A percentile compares a stretch with the other conserved stretches of the same genome.
These are phyloP conservation scores for Alloteropsis angusta DNA, from an alignment of 202 grass and related monocot genomes.

Conservation along the genomic window DNA sequence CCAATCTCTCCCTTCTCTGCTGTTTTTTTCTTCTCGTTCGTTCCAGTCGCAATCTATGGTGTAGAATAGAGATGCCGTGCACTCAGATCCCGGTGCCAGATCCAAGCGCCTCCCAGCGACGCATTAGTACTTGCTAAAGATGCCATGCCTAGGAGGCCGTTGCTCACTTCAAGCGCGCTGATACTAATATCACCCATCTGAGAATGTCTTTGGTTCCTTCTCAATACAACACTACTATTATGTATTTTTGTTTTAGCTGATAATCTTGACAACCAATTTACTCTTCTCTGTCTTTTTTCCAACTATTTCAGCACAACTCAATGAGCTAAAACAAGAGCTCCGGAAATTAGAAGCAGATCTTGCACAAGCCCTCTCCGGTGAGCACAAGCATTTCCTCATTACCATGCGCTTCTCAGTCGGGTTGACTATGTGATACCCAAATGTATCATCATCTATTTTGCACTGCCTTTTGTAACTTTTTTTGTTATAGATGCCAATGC, in stretches of 20 bases:
- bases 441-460: neutral
- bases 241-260: too few relatives aligned
- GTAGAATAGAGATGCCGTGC: too few relatives aligned
- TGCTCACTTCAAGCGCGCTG: too few relatives aligned
- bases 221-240: too few relatives aligned
- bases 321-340: constrained; percentile 42
- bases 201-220: too few relatives aligned
- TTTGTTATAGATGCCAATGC: neutral
- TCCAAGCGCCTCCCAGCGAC: neutral
- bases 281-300: neutral
- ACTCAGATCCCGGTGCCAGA: neutral
- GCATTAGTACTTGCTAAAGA: too few relatives aligned
- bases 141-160: too few relatives aligned
- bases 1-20: neutral
- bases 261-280: neutral
- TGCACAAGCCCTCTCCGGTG: constrained; percentile 43
- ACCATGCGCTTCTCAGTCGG: neutral
- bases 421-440: neutral
- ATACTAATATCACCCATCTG: too few relatives aligned
- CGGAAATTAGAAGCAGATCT: constrained; percentile 41
- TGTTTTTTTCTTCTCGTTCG: neutral
- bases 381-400: neutral
- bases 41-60: neutral
- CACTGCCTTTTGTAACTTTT: neutral
- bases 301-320: constrained; percentile 35